phyloP scores from a whole-genome alignment of 2,329 filamentous ascomycete species.

The Xylaria arbuscula region DNA sequence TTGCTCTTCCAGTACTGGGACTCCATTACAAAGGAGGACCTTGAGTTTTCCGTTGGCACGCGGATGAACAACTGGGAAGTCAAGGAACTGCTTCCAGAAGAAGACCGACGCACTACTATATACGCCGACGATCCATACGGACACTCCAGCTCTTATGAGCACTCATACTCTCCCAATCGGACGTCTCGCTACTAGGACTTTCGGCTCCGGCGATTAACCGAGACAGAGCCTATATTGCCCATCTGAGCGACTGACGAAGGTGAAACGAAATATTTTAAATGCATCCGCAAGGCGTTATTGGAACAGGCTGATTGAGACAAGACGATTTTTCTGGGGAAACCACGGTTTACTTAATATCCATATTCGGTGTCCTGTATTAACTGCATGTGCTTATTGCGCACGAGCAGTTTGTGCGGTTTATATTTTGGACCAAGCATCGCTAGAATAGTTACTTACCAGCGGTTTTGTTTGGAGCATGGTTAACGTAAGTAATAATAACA shows the following conservation, averaged over 20 bases:
- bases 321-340: slow-evolving; percentile 33
- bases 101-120: slow-evolving; percentile 78
- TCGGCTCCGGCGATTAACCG: slow-evolving; percentile 18
- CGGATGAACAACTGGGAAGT: slow-evolving; percentile 98
- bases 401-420: slow-evolving; percentile 7
- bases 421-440: slow-evolving; percentile 14
- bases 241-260: slow-evolving; percentile 13
- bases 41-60: slow-evolving; percentile 96
- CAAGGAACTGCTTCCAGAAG: slow-evolving; percentile 87
- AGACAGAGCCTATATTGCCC: slow-evolving; percentile 8
- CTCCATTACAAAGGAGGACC: slow-evolving; percentile 96
- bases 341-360: slow-evolving; percentile 31
- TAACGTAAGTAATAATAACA: slow-evolving; percentile 31
- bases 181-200: slow-evolving; percentile 50
- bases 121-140: slow-evolving; percentile 76
- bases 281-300: slow-evolving; percentile 46
- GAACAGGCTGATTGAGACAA: slow-evolving; percentile 34
- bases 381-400: slow-evolving; percentile 29
- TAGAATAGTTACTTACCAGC: slow-evolving; percentile 21
- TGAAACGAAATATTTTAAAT: slow-evolving; percentile 18
- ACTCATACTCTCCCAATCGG: slow-evolving; percentile 58
- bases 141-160: slow-evolving; percentile 58
- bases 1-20: slow-evolving; percentile 84
- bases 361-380: slow-evolving; percentile 36
- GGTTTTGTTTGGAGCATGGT: slow-evolving; percentile 6